Base-by-base conservation (phyloP, 164 flowering plant species). In the Umbellularia californica region DNA sequence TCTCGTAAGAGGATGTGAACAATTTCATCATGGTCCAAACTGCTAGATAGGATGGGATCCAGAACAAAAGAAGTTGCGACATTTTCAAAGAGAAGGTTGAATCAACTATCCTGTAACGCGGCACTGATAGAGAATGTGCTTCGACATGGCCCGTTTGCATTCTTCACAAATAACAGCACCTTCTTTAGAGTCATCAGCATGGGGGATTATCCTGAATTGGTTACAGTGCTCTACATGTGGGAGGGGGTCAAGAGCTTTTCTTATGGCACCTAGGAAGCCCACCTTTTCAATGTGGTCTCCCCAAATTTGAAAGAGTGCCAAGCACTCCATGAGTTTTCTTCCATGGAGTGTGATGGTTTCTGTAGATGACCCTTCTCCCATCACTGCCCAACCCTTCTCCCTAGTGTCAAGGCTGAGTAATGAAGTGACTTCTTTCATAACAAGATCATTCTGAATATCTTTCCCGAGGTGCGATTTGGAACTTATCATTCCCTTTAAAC, bases 81-180 rank as follows among this genome's bases (percentile, higher is more conserved):
- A 69, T 22, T 69, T 22, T 14, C 71, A n/a, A 64, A 64, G 15
- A 24, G 22, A 24, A 22, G 14, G 17, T 64, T 24, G 24, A 24
- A n/a, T 22, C 3, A 69, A n/a, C 55, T 35, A 47, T 50, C 35
- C 72, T 5, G 50, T 62, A 55, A 60, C 83, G 72, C 72, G 78
- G 73, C 86, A 89, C 74, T 87, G 77, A 64, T 85, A 90, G 17
- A 90, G 58, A 13, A 85, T 71, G 70, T 79, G 80, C 82, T 77
- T 82, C 82, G 88, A 79, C 94, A 88, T 86, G 5, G 82, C 85
- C 3, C 82, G 79, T 74, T 78, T 83, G 78, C 98, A 94, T 65
- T 79, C 76, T n/a, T 78, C 80, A 68, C 98, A 93, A 70, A 76
- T 33, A 19, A 74, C 72, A 28, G 25, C 72, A 52, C 64, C 84